Percentiles rank a stretch among this genome's conserved stretches.
Conservation (phyloP, 306 rosid species). For the Trifolium pratense region DNA sequence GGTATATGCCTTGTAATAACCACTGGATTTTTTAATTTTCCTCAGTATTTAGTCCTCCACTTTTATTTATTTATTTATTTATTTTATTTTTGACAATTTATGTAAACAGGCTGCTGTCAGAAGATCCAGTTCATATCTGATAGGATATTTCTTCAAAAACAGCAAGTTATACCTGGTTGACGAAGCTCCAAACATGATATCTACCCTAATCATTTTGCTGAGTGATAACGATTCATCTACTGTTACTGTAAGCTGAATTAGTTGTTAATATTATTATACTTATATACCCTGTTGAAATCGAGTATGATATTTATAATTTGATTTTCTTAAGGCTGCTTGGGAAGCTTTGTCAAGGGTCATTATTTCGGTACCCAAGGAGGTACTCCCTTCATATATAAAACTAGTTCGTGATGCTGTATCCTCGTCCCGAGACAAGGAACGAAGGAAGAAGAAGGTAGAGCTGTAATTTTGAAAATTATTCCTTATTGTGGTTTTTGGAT, state of each 20-base stretch:
- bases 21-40: background rate
- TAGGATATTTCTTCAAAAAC: constrained; percentile 91
- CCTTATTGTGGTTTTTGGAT: background rate
- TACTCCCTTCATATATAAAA: constrained; percentile 88
- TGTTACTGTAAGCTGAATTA: constrained; percentile 63
- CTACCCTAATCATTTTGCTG: constrained; percentile 79
- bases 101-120: constrained; percentile 78
- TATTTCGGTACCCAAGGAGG: constrained; percentile 82
- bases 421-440: constrained; percentile 89
- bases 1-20: constrained; percentile 51
- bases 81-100: constrained; percentile 22
- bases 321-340: constrained; percentile 74
- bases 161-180: constrained; percentile 92
- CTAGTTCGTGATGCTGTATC: constrained; percentile 97
- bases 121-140: constrained; percentile 77
- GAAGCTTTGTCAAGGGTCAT: constrained; percentile 91
- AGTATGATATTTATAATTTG: constrained; percentile 30
- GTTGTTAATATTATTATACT: constrained; percentile 37
- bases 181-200: constrained; percentile 91
- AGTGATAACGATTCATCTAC: constrained; percentile 89
- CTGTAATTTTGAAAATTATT: constrained; percentile 25
- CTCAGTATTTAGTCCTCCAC: background rate
- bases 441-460: constrained; percentile 92
- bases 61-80: background rate
- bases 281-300: constrained; percentile 20